Percentiles rank a stretch among this genome's conserved stretches.
phyloP scores from a whole-genome alignment of 2,329 filamentous ascomycete genomes.

The Fusarium buxicola region DNA sequence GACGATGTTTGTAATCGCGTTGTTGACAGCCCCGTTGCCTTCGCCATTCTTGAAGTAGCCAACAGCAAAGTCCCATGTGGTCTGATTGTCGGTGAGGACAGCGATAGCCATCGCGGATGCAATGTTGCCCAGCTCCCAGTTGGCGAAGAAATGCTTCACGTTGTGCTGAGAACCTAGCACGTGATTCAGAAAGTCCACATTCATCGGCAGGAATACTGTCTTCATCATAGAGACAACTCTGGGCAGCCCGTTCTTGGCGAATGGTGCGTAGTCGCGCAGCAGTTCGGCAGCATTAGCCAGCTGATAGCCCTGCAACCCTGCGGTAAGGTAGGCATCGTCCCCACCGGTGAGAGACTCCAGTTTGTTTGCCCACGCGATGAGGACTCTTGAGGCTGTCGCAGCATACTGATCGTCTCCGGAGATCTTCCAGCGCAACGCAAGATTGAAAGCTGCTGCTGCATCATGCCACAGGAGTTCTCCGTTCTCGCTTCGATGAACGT shows the following conservation, averaged over 20 bases:
- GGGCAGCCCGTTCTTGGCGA: conserved; percentile 44
- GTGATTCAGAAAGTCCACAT: conserved; percentile 6
- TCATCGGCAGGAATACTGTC: conserved; percentile 16
- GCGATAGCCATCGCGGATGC: conserved; percentile 27
- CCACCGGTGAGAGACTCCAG: not conserved
- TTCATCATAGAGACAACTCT: conserved; percentile 4
- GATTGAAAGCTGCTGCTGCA: conserved; percentile 26
- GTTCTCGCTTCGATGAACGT: conserved; percentile 6
- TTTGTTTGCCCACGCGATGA: not conserved
- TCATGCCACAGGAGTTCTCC: conserved; percentile 26
- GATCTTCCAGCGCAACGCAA: conserved; percentile 3
- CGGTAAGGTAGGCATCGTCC: conserved; percentile 48
- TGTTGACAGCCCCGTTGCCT: conserved; percentile 15
- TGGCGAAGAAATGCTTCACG: conserved; percentile 19
- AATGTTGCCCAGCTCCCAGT: conserved; percentile 34
- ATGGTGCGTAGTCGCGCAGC: conserved; percentile 47
- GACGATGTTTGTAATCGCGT: conserved; percentile 17
- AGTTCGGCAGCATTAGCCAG: conserved; percentile 60
- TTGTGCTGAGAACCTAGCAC: conserved; percentile 15
- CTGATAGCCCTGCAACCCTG: conserved; percentile 59
- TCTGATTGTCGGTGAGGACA: conserved; percentile 20
- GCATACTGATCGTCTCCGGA: not conserved
- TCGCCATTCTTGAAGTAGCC: conserved; percentile 30
- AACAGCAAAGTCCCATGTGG: conserved; percentile 6
- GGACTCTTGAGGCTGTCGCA: not conserved